Percentiles rank a stretch among this genome's conserved stretches.
These are phyloP conservation scores for Mycena filopes DNA, from an alignment of 768 basidiomycete species.

Conservation along the genomic window DNA sequence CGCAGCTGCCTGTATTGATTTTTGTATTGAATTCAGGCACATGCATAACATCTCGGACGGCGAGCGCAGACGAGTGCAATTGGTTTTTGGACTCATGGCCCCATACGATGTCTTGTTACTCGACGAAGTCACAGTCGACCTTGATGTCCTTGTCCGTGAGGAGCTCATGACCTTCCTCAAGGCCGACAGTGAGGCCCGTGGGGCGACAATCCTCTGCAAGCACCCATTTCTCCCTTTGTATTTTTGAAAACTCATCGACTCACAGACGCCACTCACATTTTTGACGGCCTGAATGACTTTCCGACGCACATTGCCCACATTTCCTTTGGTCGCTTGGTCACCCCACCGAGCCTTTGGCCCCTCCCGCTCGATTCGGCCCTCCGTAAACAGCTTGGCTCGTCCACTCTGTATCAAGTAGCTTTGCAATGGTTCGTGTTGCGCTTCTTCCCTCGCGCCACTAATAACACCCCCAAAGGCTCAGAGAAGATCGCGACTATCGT, in stretches of 20 bases:
- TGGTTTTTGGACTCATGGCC: constrained; percentile 95
- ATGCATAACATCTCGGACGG: constrained; percentile 98
- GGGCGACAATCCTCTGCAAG: constrained; percentile 90
- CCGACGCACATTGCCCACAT: constrained; percentile 95
- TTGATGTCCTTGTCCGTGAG: constrained; percentile 94
- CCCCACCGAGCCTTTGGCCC: constrained; percentile 78
- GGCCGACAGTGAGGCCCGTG: constrained; percentile 79
- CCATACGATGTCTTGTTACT: constrained; percentile 94
- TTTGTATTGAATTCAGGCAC: constrained; percentile 51
- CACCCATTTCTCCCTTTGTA: constrained; percentile 20
- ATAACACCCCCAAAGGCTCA: constrained; percentile 46
- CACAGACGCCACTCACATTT: constrained; percentile 95
- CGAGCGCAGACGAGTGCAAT: constrained; percentile 90
- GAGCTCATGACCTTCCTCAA: constrained; percentile 91
- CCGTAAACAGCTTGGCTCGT: constrained; percentile 34
- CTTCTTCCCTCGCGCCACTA: neutral
- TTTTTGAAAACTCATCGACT: constrained; percentile 19
- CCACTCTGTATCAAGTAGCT: constrained; percentile 75
- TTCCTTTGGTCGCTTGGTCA: constrained; percentile 81
- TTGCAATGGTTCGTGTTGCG: constrained; percentile 69
- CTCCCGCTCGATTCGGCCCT: constrained; percentile 42
- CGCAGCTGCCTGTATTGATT: neutral
- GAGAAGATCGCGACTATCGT: constrained; percentile 79
- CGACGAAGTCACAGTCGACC: constrained; percentile 93
- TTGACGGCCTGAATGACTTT: constrained; percentile 90